Conservation (phyloP, 345 rosid genomes). For the Lagerstroemia speciosa region DNA sequence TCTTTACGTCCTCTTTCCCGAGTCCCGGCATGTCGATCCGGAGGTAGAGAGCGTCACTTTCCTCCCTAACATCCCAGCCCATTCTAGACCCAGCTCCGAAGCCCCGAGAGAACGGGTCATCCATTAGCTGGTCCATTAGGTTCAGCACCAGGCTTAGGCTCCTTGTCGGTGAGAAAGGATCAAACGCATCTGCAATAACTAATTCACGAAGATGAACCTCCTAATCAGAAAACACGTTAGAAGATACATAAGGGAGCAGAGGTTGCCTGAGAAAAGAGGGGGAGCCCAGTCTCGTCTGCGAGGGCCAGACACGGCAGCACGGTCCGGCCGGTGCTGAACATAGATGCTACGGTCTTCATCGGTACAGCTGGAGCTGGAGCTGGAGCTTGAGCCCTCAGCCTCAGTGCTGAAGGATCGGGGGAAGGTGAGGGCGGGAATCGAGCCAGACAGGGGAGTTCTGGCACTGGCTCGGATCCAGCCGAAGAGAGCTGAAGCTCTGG, state of each 20-base stretch:
- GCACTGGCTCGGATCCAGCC: constrained; percentile 4
- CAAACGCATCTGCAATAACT: constrained; percentile 39
- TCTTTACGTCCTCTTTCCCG: constrained; percentile 30
- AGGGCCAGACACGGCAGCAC: constrained; percentile 7
- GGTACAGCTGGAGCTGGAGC: not conserved
- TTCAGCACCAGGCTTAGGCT: constrained; percentile 55
- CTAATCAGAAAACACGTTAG: not conserved
- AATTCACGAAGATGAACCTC: too few species aligned
- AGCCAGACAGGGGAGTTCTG: not conserved
- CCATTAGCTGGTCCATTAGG: constrained; percentile 47
- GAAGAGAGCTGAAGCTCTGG: constrained; percentile 11
- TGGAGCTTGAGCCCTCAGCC: constrained; percentile 5
- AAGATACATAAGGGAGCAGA: not conserved
- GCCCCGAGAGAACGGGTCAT: constrained; percentile 24
- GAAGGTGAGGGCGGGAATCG: not conserved
- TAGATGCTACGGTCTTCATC: constrained; percentile 14
- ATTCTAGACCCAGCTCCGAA: constrained; percentile 10
- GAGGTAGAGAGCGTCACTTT: constrained; percentile 16
- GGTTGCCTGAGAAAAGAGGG: constrained; percentile 14
- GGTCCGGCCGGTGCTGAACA: constrained; percentile 15
- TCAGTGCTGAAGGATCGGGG: constrained; percentile 30
- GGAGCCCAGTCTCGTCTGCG: not conserved
- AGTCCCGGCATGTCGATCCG: constrained; percentile 39
- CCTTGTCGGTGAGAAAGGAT: constrained; percentile 52
- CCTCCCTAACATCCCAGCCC: constrained; percentile 50